Evolutionary conservation across 2,329 filamentous ascomycete genomes (phyloP), one percentile per base, ranked within the genome.

Genomic region (Periconia sp.): DNA sequence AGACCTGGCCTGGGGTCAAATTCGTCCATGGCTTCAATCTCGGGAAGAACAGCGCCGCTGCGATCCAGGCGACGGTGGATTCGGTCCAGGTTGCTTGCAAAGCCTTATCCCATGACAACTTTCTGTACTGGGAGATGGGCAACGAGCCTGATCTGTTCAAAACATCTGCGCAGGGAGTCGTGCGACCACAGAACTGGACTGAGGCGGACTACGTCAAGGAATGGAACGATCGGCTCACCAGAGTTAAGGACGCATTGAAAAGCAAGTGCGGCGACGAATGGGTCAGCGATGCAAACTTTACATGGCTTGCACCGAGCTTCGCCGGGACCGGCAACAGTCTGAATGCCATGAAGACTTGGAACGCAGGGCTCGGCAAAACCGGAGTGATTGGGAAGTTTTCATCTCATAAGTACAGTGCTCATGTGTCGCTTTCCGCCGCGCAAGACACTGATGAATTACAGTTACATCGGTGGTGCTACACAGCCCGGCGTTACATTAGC

Each of bases 11-110:
- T 2, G 73, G 76, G 43, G 78, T 79, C 23, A 82, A 81, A 54
- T 87, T 81, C 69, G 77, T 78, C 1, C 83, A 88, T 62, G 85
- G 85, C 45, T 86, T 87, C 75, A 87, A 88, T 50, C 66, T 82
- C 11, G 79, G 73, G 13, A 75, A 82, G 37, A 85, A 85, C 58
- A 78, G 76, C 33, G 11, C 42, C 18, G 27, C 19, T 71, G 66
- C 10, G 82, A 80, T 3, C 79, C 80, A 33, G 81, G 80, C 0
- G 75, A 87, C 1, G 61, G 82, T 27, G 2, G 77, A 80, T 9
- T 85, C 83, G 0, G 82, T 83, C 0, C 77, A 82, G 0, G 68
- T 85, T 41, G 84, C 79, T 1, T 88, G 85, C 70, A 79, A 81
- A 59, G 81, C 83, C 3, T 70, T 88, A 0, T 72, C 75, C 2